Base-by-base conservation (phyloP, 2,329 filamentous ascomycete genomes). In the Neonectria coccinea region DNA sequence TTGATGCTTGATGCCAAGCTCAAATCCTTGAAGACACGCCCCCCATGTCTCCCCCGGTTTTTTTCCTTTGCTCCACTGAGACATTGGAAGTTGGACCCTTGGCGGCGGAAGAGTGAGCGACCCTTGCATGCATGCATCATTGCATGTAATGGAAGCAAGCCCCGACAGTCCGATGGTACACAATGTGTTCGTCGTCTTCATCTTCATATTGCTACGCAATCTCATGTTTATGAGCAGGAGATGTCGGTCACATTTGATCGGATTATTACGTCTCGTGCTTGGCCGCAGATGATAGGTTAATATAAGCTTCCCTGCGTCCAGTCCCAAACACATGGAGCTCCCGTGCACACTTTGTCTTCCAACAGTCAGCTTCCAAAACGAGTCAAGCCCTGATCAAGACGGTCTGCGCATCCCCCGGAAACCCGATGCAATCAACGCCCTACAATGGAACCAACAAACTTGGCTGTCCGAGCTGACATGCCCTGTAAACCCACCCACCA, bases 91-190 rank as follows among this genome's bases (percentile, higher is more conserved):
- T 48, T 4, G 45, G 14, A n/a, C 29, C 25, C 45, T n/a, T 16
- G 45, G 14, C 14, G 10, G 12, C n/a, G 14, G 22, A 48, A 27
- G 6, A 27, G 45, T 10, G 45, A 51, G 45, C 56, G 56, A 58
- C 36, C 36, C 25, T 25, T 25, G 25, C 22, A 22, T 22, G 22
- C 22, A 22, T 22, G 22, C 25, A 25, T 25, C n/a, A n/a, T n/a
- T n/a, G 22, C 36, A 58, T 51, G 45, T 27, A 48, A 51, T 27
- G 22, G 39, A 42, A 20, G 39, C 39, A 18, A 42, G 39, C 39
- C 9, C 39, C 39, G 39, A 41, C 8, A 18, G 39, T 18, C 39
- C 39, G n/a, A n/a, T 41, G 39, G 33, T 5, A 41, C 39, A 41
- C 16, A 8, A 18, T n/a, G 16, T 9, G 22, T 22, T 22, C 22